Percentiles rank a stretch among this genome's conserved stretches.
Evolutionary conservation across 2,329 filamentous ascomycete species (phyloP).

Genomic region (Trichoderma gracile): DNA sequence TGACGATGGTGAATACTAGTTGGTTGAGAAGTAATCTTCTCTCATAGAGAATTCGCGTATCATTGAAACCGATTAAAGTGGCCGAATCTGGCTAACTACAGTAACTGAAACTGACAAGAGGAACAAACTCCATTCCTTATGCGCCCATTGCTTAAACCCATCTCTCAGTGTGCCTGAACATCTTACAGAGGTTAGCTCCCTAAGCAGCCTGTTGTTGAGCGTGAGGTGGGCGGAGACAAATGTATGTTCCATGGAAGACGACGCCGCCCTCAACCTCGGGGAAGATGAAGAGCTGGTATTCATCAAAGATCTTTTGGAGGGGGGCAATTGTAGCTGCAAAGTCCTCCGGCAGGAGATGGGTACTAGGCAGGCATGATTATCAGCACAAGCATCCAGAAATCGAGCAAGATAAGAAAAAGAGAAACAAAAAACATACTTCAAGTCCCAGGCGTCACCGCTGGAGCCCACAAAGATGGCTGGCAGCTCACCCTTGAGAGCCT

Average conservation of each 20-base stretch:
- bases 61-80: too few relatives aligned
- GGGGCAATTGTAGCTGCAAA: neutral
- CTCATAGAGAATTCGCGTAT: too few relatives aligned
- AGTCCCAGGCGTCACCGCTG: conserved; percentile 49
- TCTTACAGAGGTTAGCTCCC: neutral
- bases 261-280: conserved; percentile 23
- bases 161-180: too few relatives aligned
- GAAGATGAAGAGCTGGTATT: conserved; percentile 27
- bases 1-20: too few relatives aligned
- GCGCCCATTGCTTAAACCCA: too few relatives aligned
- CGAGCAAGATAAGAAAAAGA: too few relatives aligned
- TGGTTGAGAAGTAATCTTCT: too few relatives aligned
- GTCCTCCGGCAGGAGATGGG: neutral
- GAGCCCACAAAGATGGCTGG: conserved; percentile 63
- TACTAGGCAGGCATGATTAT: neutral
- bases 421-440: conserved; percentile 43
- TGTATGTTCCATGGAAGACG: conserved; percentile 30
- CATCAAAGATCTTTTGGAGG: conserved; percentile 27
- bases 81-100: too few relatives aligned
- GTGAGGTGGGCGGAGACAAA: conserved; percentile 21
- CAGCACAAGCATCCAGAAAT: neutral
- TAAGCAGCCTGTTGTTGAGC: neutral
- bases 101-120: too few relatives aligned
- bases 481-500: conserved; percentile 46
- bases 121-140: too few relatives aligned